These are phyloP conservation scores for Delonix regia DNA, from an alignment of 306 rosid species.

Conservation along the genomic window DNA sequence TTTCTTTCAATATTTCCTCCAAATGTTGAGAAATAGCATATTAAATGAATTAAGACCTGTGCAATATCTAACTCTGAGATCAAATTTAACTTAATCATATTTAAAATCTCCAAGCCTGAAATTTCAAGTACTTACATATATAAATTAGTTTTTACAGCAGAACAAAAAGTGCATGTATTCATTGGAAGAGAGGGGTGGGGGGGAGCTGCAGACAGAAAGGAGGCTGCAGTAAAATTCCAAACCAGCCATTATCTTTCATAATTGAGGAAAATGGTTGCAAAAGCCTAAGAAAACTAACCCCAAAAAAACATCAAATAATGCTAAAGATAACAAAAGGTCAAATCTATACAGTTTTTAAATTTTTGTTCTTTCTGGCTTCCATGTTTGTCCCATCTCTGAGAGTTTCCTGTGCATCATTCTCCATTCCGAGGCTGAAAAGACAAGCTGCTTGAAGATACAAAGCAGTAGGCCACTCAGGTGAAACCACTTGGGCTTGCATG, in stretches of 20 bases:
- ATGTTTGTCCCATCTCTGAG: slow-evolving; percentile 84
- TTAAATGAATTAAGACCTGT: neutral
- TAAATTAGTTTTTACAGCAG: neutral
- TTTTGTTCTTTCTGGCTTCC: slow-evolving; percentile 78
- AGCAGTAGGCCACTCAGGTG: slow-evolving; percentile 95
- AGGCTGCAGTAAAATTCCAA: slow-evolving; percentile 18
- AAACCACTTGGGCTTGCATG: slow-evolving; percentile 91
- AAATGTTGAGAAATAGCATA: neutral
- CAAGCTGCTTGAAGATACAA: slow-evolving; percentile 92
- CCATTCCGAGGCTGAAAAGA: slow-evolving; percentile 86
- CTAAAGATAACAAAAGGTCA: slow-evolving; percentile 1
- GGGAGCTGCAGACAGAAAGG: slow-evolving; percentile 1
- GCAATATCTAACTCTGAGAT: neutral
- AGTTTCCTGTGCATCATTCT: slow-evolving; percentile 91
- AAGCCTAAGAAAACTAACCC: slow-evolving; percentile 34
- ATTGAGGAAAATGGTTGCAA: slow-evolving; percentile 22
- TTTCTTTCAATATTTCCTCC: neutral
- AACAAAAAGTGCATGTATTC: neutral
- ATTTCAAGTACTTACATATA: neutral
- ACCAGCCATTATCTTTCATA: slow-evolving; percentile 33
- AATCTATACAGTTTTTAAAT: slow-evolving; percentile 50
- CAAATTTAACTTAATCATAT: neutral
- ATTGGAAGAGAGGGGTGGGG: neutral
- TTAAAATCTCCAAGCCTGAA: neutral
- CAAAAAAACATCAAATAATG: slow-evolving; percentile 34